These are phyloP conservation scores for Penicillium ochrochloron DNA, from an alignment of 495 filamentous ascomycete genomes.

Conservation along the genomic window DNA sequence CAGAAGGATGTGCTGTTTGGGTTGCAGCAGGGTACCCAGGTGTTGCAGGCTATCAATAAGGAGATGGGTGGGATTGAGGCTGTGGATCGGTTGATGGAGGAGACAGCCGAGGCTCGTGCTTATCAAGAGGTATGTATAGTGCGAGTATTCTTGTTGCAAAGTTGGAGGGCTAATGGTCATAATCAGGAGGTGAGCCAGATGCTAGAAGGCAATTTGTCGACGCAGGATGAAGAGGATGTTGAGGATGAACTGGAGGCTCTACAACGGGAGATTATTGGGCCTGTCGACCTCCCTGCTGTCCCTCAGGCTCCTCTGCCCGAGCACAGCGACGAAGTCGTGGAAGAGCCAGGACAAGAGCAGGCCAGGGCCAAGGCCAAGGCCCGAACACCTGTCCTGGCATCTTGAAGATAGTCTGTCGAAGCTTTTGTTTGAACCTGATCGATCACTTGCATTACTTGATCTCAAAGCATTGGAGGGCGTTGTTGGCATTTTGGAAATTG, in stretches of 20 bases:
- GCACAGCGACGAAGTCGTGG: conserved; percentile 26
- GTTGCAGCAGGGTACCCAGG: conserved; percentile 86
- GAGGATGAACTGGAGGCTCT: conserved; percentile 90
- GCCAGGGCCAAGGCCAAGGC: conserved; percentile 44
- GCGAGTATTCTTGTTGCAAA: neutral
- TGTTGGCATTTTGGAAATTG: conserved; percentile 22
- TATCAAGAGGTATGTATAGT: conserved; percentile 73
- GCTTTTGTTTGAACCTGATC: neutral
- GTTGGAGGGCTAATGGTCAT: conserved; percentile 13
- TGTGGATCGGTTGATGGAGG: conserved; percentile 92
- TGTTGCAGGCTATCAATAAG: conserved; percentile 85
- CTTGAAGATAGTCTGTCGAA: conserved; percentile 11
- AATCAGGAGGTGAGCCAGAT: conserved; percentile 84
- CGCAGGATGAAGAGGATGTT: conserved; percentile 95
- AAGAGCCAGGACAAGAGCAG: conserved; percentile 41
- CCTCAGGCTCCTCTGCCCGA: conserved; percentile 3
- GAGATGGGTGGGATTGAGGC: conserved; percentile 96
- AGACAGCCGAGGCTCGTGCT: conserved; percentile 82
- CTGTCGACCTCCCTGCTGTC: conserved; percentile 24
- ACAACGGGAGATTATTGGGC: conserved; percentile 64
- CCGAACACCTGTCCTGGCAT: conserved; percentile 38
- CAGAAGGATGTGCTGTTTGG: conserved; percentile 95
- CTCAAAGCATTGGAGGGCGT: conserved; percentile 37
- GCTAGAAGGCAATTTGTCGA: conserved; percentile 81
- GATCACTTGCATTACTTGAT: conserved; percentile 23